Base-by-base conservation (phyloP, 371 early-diverging fungal species). In the Dichotomocladium elegans region DNA sequence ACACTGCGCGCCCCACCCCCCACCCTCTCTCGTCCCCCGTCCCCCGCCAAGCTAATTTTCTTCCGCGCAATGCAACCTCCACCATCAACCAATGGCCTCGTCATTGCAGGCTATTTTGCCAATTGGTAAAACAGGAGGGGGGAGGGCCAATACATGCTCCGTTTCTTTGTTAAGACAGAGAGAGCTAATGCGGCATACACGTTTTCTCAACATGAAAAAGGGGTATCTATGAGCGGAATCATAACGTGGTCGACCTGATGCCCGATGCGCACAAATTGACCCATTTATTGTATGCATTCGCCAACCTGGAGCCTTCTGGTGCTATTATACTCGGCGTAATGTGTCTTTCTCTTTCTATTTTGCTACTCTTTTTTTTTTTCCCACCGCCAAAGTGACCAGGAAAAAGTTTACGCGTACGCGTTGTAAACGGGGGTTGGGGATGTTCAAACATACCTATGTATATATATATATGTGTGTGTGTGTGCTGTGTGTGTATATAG, bases 241-340 rank as follows among this genome's bases (percentile, higher is more conserved):
- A 80, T 61, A 77, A 77, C 55, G 86, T 87, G 12, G 50, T 72
- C 34, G 81, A 88, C 52, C 62, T 91, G 3, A 79, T 82, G 24
- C 31, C 37, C 15, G 61, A 69, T 47, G 86, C 74, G 21, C 72
- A 79, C 44, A 80, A 86, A 40, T 65, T 91, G 31, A 90, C 91
- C 3, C 89, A 91, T 55, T 58, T 96, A 57, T 83, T 91, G 52
- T 95, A 96, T 66, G 92, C 90, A 17, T 96, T 96, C 77, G 89
- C 89, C 35, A 90, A 93, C 61, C 70, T 94, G 11, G 70, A 82
- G 41, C 72, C 75, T 8, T 72, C 84, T 48, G 83, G 89, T n/a
- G 61, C 67, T 8, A 82, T 88, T 9, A 69, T 83, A 22, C 68
- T 86, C 6, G 81, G 85, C 51, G 83, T 80, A 66, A 52, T 55